Evolutionary conservation across 441 rosid genomes (phyloP).

Genomic region (Adansonia grandidieri): DNA sequence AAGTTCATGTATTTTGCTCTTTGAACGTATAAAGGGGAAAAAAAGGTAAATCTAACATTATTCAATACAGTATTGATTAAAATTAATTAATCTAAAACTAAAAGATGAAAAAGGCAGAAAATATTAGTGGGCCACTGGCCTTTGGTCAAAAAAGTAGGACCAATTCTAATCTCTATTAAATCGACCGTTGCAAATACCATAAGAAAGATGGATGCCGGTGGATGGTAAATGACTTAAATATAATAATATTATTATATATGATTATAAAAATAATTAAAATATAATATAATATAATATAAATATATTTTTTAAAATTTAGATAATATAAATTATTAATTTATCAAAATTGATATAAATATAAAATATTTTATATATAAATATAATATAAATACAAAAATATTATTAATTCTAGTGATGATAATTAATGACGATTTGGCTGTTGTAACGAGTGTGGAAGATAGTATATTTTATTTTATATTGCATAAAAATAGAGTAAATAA

Average conservation of each 20-base stretch:
- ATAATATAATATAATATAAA: too few species aligned
- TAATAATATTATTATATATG: too few species aligned
- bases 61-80: background rate
- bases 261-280: too few species aligned
- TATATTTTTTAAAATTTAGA: too few species aligned
- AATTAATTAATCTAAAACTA: background rate
- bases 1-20: background rate
- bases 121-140: background rate
- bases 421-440: too few species aligned
- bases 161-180: background rate
- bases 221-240: too few species aligned
- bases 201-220: background rate
- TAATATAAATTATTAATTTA: too few species aligned
- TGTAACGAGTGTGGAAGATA: background rate
- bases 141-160: background rate
- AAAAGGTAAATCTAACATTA: background rate
- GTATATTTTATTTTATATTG: background rate
- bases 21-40: background rate
- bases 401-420: too few species aligned
- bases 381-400: too few species aligned
- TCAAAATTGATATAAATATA: too few species aligned
- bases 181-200: slow-evolving; percentile 23
- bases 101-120: background rate
- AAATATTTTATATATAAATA: too few species aligned
- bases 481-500: background rate